Conservation (phyloP, 2,329 filamentous ascomycete species). For the Aquanectria penicillioides region DNA sequence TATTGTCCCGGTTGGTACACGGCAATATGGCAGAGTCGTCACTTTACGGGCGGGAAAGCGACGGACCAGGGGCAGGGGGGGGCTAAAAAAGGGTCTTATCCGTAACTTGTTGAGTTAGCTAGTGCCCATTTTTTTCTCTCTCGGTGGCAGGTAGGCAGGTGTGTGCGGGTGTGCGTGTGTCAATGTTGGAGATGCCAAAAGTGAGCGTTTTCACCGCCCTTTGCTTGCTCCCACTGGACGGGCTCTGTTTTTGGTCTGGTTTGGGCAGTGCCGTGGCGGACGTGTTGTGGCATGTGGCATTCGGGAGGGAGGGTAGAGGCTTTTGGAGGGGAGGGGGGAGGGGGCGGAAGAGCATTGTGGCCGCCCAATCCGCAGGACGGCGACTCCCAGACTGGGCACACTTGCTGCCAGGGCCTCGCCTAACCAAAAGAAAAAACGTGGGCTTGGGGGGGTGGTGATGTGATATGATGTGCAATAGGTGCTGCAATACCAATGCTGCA, state of each 20-base stretch:
- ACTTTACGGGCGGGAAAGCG: slow-evolving; percentile 8
- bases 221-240: background rate
- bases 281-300: slow-evolving; percentile 7
- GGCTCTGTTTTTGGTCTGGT: slow-evolving; percentile 1
- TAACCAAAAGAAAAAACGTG: background rate
- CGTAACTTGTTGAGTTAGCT: slow-evolving; percentile 22
- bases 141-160: background rate
- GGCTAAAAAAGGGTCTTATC: slow-evolving; percentile 4
- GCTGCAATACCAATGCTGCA: too few relatives aligned
- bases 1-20: slow-evolving; percentile 32
- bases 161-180: background rate
- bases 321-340: slow-evolving; percentile 1
- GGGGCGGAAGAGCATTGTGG: background rate
- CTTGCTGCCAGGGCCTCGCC: background rate
- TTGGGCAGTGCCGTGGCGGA: background rate
- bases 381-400: slow-evolving; percentile 1
- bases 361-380: background rate
- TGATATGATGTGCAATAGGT: background rate
- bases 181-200: slow-evolving; percentile 1
- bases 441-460: background rate
- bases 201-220: slow-evolving; percentile 17
- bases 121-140: slow-evolving; percentile 11
- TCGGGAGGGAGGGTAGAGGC: background rate
- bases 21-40: slow-evolving; percentile 19
- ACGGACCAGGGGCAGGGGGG: slow-evolving; percentile 18